Evolutionary conservation across 2,329 filamentous ascomycete genomes (phyloP), one percentile per base, ranked within the genome.

Genomic region (Neonectria neomacrospora): DNA sequence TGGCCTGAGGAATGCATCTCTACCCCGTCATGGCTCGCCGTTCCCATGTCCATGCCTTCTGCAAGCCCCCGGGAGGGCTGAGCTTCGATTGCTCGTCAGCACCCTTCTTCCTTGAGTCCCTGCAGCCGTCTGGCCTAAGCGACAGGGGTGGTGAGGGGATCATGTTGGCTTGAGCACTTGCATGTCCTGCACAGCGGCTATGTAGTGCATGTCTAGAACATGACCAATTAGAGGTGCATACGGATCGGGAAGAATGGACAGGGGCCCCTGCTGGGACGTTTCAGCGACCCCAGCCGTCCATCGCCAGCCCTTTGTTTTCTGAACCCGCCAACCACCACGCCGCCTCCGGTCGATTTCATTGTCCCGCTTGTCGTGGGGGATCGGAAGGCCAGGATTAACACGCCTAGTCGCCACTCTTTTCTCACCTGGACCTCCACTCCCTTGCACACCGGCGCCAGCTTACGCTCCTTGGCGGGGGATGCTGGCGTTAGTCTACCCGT

Each of bases 141-240:
- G 58, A 62, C 71, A 72, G 68, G 73, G 71, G 55, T 75, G 63
- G 64, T 61, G 64, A 68, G 64, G 66, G 65, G 67, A 63, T 63
- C 63, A 71, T 65, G 71, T 70, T 75, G 75, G 76, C 71, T 76
- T 75, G 76, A 78, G 74, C 76, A 78, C 76, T 78, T 78, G 77
- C 78, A 79, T 79, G 71, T 75, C 71, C 76, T 77, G 76, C 77
- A 78, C 74, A 79, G 77, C 78, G 78, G 77, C 76, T 79, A 79
- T 79, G 77, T 79, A 77, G 71, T 72, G 70, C 68, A 71, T 68
- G 72, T 76, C 72, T 74, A 71, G 75, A 71, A 74, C 67, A 65
- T 73, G 67, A 22, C 77, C 77, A 79, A 79, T 79, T 55, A 70
- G 45, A 62, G 59, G 34, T 64, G 69, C 67, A 69, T 57, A 37